Conservation (phyloP, 208 protist species). For the Trypanosoma avium region DNA sequence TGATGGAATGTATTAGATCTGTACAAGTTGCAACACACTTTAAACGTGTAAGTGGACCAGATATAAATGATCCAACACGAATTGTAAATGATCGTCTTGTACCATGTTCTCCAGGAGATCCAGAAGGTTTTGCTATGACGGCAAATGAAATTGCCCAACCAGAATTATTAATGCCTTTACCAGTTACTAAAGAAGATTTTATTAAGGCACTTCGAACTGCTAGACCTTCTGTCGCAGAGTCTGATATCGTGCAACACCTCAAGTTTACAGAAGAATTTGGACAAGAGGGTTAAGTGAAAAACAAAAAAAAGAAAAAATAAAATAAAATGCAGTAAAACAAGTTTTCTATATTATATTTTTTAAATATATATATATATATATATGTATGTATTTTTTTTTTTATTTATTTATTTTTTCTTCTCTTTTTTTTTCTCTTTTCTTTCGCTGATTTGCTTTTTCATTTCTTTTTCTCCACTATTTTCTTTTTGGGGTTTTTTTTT, state of each 20-base stretch:
- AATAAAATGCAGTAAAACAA: conserved; percentile 13
- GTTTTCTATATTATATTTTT: conserved; percentile 7
- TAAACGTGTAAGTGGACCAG: conserved; percentile 87
- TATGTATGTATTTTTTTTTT: too few species aligned
- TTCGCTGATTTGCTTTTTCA: too few species aligned
- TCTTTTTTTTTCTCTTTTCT: too few species aligned
- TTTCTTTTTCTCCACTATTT: too few species aligned
- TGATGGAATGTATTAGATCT: conserved; percentile 97
- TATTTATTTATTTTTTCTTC: too few species aligned
- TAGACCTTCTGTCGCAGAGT: conserved; percentile 88
- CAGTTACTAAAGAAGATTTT: conserved; percentile 93
- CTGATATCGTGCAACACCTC: conserved; percentile 92
- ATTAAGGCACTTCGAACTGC: conserved; percentile 85
- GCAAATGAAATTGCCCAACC: conserved; percentile 88
- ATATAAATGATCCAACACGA: conserved; percentile 67
- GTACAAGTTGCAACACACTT: conserved; percentile 98
- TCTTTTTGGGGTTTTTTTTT: too few species aligned
- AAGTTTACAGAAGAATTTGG: conserved; percentile 97
- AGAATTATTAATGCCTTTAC: conserved; percentile 90
- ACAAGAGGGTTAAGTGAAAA: conserved; percentile 87
- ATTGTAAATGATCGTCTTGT: conserved; percentile 80
- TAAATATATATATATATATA: conserved; percentile 1
- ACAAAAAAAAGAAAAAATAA: neutral
- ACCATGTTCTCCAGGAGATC: conserved; percentile 95
- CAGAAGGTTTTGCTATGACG: conserved; percentile 91